Percentiles rank a stretch among this genome's conserved stretches.
phyloP scores from a whole-genome alignment of 2,329 filamentous ascomycete species.

The Aspergillus transmontanensis region DNA sequence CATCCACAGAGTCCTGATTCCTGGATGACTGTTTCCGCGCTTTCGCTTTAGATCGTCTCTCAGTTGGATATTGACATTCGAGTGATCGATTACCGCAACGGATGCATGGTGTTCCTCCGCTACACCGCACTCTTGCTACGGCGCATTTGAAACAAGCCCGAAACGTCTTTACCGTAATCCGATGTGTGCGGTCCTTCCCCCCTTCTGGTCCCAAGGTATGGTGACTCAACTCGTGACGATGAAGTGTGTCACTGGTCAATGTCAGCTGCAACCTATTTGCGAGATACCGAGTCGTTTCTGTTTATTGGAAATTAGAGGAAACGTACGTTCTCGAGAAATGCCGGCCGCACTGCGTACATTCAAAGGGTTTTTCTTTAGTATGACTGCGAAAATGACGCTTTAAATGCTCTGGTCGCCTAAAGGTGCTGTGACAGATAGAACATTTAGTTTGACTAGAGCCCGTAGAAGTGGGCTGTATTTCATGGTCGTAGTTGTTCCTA shows the following conservation, averaged over 20 bases:
- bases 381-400: conserved; percentile 46
- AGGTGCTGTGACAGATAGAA: conserved; percentile 40
- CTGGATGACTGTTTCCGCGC: conserved; percentile 19
- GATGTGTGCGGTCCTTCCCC: conserved; percentile 38
- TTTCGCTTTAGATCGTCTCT: conserved; percentile 39
- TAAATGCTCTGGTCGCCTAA: conserved; percentile 44
- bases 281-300: not conserved
- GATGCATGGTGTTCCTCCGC: conserved; percentile 39
- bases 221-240: conserved; percentile 44
- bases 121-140: conserved; percentile 43
- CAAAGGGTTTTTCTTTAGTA: conserved; percentile 44
- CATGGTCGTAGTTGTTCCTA: conserved; percentile 14
- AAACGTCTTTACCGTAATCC: conserved; percentile 47
- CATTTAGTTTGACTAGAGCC: conserved; percentile 32
- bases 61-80: conserved; percentile 43
- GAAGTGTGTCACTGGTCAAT: conserved; percentile 39
- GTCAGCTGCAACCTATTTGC: conserved; percentile 6
- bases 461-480: conserved; percentile 15
- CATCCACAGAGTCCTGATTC: conserved; percentile 6
- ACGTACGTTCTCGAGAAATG: conserved; percentile 46
- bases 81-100: conserved; percentile 41
- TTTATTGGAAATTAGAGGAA: not conserved
- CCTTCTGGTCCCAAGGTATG: conserved; percentile 38
- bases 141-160: conserved; percentile 45
- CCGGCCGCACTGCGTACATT: conserved; percentile 44